A percentile compares a stretch with the other conserved stretches of the same genome.
These are phyloP conservation scores for Fraxinus excelsior DNA, from an alignment of 257 asterid species.

Conservation along the genomic window DNA sequence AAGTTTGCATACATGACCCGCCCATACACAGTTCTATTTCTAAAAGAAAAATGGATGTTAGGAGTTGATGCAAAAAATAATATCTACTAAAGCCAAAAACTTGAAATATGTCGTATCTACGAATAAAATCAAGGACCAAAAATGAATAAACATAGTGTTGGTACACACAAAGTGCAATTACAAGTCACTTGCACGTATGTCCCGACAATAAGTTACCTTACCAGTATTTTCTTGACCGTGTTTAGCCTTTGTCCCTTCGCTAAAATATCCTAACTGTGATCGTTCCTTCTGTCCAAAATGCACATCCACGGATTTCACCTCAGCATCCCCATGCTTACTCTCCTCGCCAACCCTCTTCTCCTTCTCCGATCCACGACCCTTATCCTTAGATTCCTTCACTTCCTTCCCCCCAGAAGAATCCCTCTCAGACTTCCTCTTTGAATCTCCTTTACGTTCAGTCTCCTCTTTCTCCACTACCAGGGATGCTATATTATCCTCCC, in stretches of 20 bases:
- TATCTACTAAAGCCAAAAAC: not conserved
- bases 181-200: conserved; percentile 24
- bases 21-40: not conserved
- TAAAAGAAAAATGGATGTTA: not conserved
- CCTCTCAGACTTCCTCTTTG: conserved; percentile 82
- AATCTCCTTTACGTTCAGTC: conserved; percentile 61
- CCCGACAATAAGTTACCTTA: conserved; percentile 48
- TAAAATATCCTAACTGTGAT: conserved; percentile 47
- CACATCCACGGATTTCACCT: conserved; percentile 36
- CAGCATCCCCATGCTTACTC: conserved; percentile 56
- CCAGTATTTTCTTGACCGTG: conserved; percentile 75
- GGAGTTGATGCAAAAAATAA: not conserved
- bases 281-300: conserved; percentile 61
- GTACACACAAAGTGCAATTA: not conserved
- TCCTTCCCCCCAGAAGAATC: conserved; percentile 76
- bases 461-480: conserved; percentile 64
- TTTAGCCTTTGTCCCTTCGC: conserved; percentile 69
- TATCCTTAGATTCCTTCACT: conserved; percentile 69
- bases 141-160: not conserved
- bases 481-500: conserved; percentile 50
- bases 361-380: conserved; percentile 72
- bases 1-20: not conserved
- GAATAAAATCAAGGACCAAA: conserved; percentile 2
- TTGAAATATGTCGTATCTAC: not conserved
- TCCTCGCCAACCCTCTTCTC: conserved; percentile 65